Base-by-base conservation (phyloP, 169 alveolate species). In the Plasmodium cynomolgi region DNA sequence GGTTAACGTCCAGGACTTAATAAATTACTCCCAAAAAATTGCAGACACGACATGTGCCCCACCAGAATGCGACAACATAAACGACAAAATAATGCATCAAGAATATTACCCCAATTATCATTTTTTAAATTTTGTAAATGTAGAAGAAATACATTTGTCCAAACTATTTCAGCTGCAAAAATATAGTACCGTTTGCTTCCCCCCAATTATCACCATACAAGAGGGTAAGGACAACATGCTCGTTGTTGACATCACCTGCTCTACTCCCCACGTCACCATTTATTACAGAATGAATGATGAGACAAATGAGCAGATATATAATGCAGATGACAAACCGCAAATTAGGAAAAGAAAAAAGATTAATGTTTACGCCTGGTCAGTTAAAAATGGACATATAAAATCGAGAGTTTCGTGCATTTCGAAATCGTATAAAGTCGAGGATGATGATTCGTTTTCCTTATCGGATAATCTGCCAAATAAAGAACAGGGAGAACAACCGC, bases 1-100 rank as follows among this genome's bases (percentile, higher is more conserved):
- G 2, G 81, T 96, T 17, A 80, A 94, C n/a, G 79, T 96, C 50
- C 88, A 93, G 74, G 98, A 96, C 9, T 82, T 96, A 41, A 74
- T 95, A 29, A 74, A 92, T 34, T 96, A 96, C 79, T 93, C 97
- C 11, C 47, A 56, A 68, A 83, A 92, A 58, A 47, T 96, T 9
- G 41, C 97, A 44, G 93, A 93, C 41, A 96, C 98, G n/a, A 95
- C 98, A 50, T 96, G 91, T 85, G 94, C 97, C 17, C 98, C 98
- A 56, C 98, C 98, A 39, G 98, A 96, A 81, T 95, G 95, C 72
- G 81, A 90, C 73, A 96, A 96, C 47, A 83, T 91, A 39, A 91
- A 83, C 26, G 98, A 96, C 74, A 96, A 95, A n/a, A 85, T 95
- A 54, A 93, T 83, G 54, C 98, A 96, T 91, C 94, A 86, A 68